Percentiles rank a stretch among this genome's conserved stretches.
Conservation (phyloP, 768 basidiomycete species). For the Omphalotus guepiniiformis region DNA sequence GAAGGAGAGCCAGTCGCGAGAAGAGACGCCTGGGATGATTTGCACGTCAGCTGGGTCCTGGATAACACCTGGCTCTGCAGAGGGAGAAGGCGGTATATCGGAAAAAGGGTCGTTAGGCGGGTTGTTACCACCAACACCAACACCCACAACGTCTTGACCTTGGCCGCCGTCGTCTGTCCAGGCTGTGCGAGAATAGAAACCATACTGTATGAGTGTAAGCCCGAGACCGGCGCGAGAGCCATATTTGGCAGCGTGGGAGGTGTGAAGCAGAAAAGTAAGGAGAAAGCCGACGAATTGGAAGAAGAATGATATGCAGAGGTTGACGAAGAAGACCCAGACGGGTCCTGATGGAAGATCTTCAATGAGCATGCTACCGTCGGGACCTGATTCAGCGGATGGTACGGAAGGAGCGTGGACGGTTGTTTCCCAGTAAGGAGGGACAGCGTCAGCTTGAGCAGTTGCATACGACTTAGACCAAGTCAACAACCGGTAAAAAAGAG, state of each 20-base stretch:
- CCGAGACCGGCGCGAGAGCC: conserved; percentile 96
- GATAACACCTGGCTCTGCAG: conserved; percentile 12
- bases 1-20: conserved; percentile 89
- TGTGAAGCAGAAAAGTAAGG: conserved; percentile 86
- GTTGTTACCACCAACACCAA: conserved; percentile 1
- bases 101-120: background rate
- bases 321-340: conserved; percentile 65
- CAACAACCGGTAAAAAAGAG: background rate
- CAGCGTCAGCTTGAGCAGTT: conserved; percentile 83
- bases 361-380: conserved; percentile 70
- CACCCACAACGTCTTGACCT: conserved; percentile 6
- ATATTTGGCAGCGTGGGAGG: conserved; percentile 88
- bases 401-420: conserved; percentile 78
- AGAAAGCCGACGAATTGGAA: conserved; percentile 96
- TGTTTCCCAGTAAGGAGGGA: conserved; percentile 96
- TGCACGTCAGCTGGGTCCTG: conserved; percentile 18
- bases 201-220: conserved; percentile 90
- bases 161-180: conserved; percentile 20
- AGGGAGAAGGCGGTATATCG: background rate
- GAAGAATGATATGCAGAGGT: conserved; percentile 84
- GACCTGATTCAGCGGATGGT: conserved; percentile 36
- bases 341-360: conserved; percentile 89
- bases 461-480: conserved; percentile 65
- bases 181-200: conserved; percentile 60
- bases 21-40: conserved; percentile 32